These are phyloP conservation scores for Porodaedalea pini DNA, from an alignment of 1,284 basidiomycete genomes.

Conservation along the genomic window DNA sequence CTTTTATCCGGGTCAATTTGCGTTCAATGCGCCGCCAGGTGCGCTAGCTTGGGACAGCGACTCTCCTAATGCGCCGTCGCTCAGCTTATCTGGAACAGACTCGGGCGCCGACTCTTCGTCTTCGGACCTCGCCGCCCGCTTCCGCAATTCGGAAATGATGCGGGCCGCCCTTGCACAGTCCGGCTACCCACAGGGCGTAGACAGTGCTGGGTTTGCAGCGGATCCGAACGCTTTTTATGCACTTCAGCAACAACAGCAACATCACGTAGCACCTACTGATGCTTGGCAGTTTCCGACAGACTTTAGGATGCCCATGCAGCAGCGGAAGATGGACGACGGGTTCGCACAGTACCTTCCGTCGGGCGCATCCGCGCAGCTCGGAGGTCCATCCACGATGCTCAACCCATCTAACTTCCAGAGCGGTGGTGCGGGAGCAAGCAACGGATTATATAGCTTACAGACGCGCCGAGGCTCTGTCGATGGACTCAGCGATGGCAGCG, in stretches of 20 bases:
- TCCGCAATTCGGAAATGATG: slow-evolving; percentile 4
- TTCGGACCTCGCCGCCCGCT: slow-evolving; percentile 12
- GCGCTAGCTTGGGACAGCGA: slow-evolving; percentile 16
- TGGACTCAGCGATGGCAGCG: slow-evolving; percentile 16
- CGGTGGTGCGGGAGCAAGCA: neutral
- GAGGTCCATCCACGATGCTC: slow-evolving; percentile 8
- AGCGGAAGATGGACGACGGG: slow-evolving; percentile 15
- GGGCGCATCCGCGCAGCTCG: neutral
- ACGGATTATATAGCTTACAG: slow-evolving; percentile 17
- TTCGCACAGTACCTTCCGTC: slow-evolving; percentile 20
- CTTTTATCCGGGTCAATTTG: slow-evolving; percentile 18
- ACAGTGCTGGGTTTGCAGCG: neutral
- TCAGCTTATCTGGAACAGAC: slow-evolving; percentile 19
- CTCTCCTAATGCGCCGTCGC: slow-evolving; percentile 12
- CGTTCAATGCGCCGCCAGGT: slow-evolving; percentile 17
- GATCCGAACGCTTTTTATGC: slow-evolving; percentile 9
- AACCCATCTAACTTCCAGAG: slow-evolving; percentile 13
- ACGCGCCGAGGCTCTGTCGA: slow-evolving; percentile 15
- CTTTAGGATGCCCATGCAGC: slow-evolving; percentile 1
- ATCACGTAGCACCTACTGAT: neutral
- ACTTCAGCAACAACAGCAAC: slow-evolving; percentile 8
- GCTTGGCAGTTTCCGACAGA: slow-evolving; percentile 11
- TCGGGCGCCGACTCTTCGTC: slow-evolving; percentile 17
- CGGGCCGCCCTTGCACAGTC: neutral
- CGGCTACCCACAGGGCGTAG: neutral